Conservation (phyloP, 352 stramenopile genomes). For the Plasmopara viticola region DNA sequence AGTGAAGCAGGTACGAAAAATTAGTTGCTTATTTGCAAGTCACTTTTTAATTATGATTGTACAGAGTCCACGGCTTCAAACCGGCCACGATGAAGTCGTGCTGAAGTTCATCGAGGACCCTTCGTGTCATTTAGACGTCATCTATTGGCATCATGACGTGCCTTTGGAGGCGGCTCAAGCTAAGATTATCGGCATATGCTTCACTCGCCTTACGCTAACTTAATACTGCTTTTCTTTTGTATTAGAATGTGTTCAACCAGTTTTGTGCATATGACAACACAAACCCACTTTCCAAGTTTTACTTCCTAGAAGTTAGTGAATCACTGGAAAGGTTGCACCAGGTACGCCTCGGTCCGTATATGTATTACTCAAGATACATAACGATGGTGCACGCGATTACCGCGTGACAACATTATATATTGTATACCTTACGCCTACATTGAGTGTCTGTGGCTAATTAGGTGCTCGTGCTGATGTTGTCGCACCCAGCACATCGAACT, state of each 20-base stretch:
- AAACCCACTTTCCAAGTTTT: conserved; percentile 39
- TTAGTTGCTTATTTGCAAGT: conserved; percentile 1
- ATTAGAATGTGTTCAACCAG: conserved; percentile 35
- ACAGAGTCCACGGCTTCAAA: conserved; percentile 15
- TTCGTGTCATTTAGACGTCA: conserved; percentile 32
- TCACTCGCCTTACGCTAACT: not conserved
- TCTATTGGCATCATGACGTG: conserved; percentile 44
- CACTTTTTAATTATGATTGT: conserved; percentile 2
- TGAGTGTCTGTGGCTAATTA: conserved; percentile 21
- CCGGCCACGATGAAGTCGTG: conserved; percentile 12
- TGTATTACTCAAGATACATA: conserved; percentile 19
- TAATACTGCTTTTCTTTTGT: conserved; percentile 1
- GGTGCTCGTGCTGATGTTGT: conserved; percentile 43
- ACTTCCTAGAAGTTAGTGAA: conserved; percentile 42
- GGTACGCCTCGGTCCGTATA: conserved; percentile 27
- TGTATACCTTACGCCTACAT: conserved; percentile 11
- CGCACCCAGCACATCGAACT: conserved; percentile 41
- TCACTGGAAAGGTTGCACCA: conserved; percentile 52
- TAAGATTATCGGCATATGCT: not conserved
- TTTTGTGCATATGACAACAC: conserved; percentile 39
- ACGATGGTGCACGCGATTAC: conserved; percentile 5
- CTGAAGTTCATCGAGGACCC: conserved; percentile 25
- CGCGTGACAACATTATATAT: conserved; percentile 2
- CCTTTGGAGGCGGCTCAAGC: conserved; percentile 34
- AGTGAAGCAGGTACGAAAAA: conserved; percentile 19